phyloP scores from a whole-genome alignment of 768 basidiomycete genomes.

The Boletus pseudopeckii region DNA sequence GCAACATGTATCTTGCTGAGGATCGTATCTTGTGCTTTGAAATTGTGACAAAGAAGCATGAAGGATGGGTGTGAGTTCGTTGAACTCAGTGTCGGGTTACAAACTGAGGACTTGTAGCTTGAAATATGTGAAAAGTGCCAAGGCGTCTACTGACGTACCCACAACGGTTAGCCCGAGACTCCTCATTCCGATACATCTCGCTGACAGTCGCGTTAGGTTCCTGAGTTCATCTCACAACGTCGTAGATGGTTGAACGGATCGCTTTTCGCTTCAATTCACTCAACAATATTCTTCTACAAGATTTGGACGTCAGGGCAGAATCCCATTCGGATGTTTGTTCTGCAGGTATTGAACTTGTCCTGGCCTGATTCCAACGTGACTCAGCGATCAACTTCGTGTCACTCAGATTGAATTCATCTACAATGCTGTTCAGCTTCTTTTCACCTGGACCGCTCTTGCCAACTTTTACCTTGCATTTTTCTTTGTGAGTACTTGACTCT shows the following conservation, averaged over 20 bases:
- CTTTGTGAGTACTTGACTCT: conserved; percentile 59
- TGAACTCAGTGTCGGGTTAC: neutral
- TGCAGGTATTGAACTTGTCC: conserved; percentile 40
- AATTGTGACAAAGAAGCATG: conserved; percentile 84
- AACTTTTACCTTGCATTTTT: conserved; percentile 95
- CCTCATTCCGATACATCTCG: neutral
- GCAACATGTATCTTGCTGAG: conserved; percentile 92
- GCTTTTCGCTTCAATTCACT: conserved; percentile 89
- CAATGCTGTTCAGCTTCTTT: conserved; percentile 83
- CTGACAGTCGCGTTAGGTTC: conserved; percentile 42
- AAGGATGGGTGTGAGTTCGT: conserved; percentile 70
- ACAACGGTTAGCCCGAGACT: conserved; percentile 49
- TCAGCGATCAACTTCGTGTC: neutral
- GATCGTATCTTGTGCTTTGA: conserved; percentile 92
- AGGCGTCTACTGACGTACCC: conserved; percentile 95
- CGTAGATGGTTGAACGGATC: conserved; percentile 89
- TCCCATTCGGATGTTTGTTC: conserved; percentile 74
- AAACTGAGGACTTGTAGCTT: conserved; percentile 40
- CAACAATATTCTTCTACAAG: conserved; percentile 82
- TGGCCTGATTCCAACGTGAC: neutral
- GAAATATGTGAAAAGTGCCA: conserved; percentile 90
- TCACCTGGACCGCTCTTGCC: conserved; percentile 91
- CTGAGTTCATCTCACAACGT: conserved; percentile 94
- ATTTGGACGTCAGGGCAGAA: conserved; percentile 93
- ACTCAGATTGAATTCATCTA: conserved; percentile 85